Conservation (phyloP, 2,329 filamentous ascomycete genomes). For the Fonsecaea multimorphosa region DNA sequence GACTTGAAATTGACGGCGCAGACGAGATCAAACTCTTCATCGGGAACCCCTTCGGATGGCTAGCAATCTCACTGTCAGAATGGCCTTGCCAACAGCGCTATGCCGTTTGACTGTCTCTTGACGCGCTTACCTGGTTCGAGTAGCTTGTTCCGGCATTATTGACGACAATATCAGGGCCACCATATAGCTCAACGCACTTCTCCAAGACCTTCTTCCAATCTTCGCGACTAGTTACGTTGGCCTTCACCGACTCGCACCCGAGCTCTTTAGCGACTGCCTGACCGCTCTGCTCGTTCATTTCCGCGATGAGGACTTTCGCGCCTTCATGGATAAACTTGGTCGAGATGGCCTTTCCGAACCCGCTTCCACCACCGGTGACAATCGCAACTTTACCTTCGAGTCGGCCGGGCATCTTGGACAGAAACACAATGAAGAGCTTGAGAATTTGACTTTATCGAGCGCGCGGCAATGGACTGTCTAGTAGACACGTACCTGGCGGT, state of each 20-base stretch:
- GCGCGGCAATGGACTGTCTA: neutral
- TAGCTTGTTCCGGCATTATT: constrained; percentile 59
- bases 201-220: constrained; percentile 45
- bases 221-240: constrained; percentile 30
- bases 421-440: neutral
- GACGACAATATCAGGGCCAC: constrained; percentile 56
- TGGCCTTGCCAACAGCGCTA: neutral
- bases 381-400: constrained; percentile 46
- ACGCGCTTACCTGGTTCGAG: constrained; percentile 42
- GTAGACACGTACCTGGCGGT: neutral
- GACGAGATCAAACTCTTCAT: constrained; percentile 56
- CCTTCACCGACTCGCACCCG: constrained; percentile 19
- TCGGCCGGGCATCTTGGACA: constrained; percentile 4
- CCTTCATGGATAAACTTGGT: constrained; percentile 46
- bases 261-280: constrained; percentile 30
- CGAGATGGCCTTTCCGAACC: constrained; percentile 50
- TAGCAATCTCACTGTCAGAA: neutral
- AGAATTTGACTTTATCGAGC: neutral
- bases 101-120: neutral
- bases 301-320: constrained; percentile 45
- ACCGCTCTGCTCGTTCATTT: constrained; percentile 22
- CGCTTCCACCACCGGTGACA: constrained; percentile 52
- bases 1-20: constrained; percentile 51
- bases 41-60: constrained; percentile 51
- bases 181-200: constrained; percentile 49